These are phyloP conservation scores for Rubroboletus satanas DNA, from an alignment of 768 basidiomycete species.

Conservation along the genomic window DNA sequence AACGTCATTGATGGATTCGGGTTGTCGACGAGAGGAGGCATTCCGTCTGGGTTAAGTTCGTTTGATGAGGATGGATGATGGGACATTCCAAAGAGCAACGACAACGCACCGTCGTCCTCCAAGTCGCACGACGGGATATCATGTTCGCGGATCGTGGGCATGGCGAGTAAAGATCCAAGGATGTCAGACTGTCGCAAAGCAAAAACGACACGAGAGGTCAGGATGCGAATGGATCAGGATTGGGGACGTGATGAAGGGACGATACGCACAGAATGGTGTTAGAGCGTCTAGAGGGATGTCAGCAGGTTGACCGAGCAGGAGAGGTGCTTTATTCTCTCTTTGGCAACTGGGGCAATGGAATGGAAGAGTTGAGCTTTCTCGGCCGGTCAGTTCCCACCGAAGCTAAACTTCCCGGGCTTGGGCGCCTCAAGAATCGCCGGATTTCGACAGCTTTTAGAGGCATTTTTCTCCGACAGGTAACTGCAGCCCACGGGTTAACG, in stretches of 20 bases:
- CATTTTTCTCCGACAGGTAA: constrained; percentile 8
- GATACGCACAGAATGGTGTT: constrained; percentile 24
- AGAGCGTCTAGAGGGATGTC: constrained; percentile 24
- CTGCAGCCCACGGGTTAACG: constrained; percentile 4
- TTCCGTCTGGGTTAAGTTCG: constrained; percentile 36
- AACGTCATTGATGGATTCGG: constrained; percentile 50
- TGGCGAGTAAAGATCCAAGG: constrained; percentile 6
- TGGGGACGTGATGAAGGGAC: constrained; percentile 3
- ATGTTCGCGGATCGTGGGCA: constrained; percentile 30
- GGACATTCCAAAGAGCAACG: background rate
- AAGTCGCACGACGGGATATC: constrained; percentile 22
- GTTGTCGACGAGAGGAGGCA: constrained; percentile 53
- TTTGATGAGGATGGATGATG: constrained; percentile 7
- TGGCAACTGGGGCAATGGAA: constrained; percentile 32
- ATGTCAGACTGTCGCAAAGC: background rate
- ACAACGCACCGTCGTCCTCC: constrained; percentile 37
- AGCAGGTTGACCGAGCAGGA: constrained; percentile 22
- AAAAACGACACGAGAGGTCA: background rate
- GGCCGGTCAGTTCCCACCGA: constrained; percentile 30
- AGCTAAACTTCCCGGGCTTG: constrained; percentile 12
- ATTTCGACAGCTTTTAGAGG: constrained; percentile 4
- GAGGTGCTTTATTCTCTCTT: constrained; percentile 34
- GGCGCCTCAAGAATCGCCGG: constrained; percentile 14
- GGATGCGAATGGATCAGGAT: constrained; percentile 10
- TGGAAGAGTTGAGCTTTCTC: constrained; percentile 27